These are phyloP conservation scores for Paecilomyces sp. DNA, from an alignment of 2,329 filamentous ascomycete species.

Conservation along the genomic window DNA sequence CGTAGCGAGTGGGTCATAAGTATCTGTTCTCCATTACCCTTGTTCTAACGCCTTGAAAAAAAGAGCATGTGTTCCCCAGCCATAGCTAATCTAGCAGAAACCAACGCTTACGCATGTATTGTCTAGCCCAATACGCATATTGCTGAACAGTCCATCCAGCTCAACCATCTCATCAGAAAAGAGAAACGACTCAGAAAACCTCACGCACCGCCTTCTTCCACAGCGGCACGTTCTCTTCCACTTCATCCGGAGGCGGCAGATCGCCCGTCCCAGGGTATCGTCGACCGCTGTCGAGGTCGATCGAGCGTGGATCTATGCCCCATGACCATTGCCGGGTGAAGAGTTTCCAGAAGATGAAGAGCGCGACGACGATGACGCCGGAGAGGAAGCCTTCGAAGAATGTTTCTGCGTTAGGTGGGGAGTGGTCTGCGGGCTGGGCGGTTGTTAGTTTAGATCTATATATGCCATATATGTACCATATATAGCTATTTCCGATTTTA, in stretches of 20 bases:
- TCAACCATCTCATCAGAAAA: neutral
- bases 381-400: conserved; percentile 45
- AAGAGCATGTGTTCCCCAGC: no score
- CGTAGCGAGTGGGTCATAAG: no score
- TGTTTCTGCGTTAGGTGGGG: conserved; percentile 25
- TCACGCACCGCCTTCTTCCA: neutral
- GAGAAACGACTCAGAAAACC: neutral
- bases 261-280: neutral
- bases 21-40: no score
- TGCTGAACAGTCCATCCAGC: neutral
- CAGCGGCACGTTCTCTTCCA: neutral
- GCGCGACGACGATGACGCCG: conserved; percentile 34
- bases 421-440: neutral
- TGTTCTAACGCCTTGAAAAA: no score
- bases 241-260: neutral
- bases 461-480: no score
- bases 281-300: neutral
- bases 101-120: no score
- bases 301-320: neutral
- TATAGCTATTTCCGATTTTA: no score
- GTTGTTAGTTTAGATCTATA: neutral
- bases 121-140: no score
- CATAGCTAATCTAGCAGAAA: no score
- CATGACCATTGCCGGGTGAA: conserved; percentile 4
- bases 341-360: conserved; percentile 36